Base-by-base conservation (phyloP, 495 filamentous ascomycete species). In the Daldinia caldariorum region DNA sequence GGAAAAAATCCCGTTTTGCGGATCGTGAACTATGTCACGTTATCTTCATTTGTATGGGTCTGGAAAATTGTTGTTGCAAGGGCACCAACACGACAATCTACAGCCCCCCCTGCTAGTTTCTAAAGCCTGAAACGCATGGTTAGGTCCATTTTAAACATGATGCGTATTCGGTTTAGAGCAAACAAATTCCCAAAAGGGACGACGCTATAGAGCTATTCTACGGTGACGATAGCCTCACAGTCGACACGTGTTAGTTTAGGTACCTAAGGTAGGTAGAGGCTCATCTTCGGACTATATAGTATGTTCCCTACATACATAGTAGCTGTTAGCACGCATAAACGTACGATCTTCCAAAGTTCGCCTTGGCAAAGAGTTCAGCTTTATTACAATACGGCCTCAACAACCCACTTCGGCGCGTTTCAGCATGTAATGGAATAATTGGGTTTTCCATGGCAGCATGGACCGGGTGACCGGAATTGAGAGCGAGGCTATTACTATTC, bases 1-100 rank as follows among this genome's bases (percentile, higher is more conserved):
- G 51, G 10, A 18, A 51, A 67, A 57, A 47, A 50, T 51, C 31
- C 38, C 54, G 54, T 58, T 69, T 69, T 69, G 22, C 34, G 38
- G 13, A 70, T 70, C 67, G 67, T 65, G 56, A 65, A 56, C 55
- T 31, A 70, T 60, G 58, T 69, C 53, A 62, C 66, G 66, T 41
- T 37, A 45, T 43, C 41, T 34, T 47, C 56, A 47, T 39, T 41
- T 51, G 54, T 38, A 35, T 57, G 37, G 56, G 56, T 59, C 16
- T 45, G 56, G 32, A 31, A 37, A 9, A 37, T 22, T 37, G 6
- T 38, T 16, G 53, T 56, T 16, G 49, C 29, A 53, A 53, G 49
- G 49, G 49, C 49, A 47, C 16, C 43, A 47, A 20, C 3, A 45
- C 47, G 10, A 51, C 49, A 3, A 32, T 53, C 43, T 4, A 4